Evolutionary conservation across 495 filamentous ascomycete genomes (phyloP).

Genomic region (Trypethelium eluteriae): DNA sequence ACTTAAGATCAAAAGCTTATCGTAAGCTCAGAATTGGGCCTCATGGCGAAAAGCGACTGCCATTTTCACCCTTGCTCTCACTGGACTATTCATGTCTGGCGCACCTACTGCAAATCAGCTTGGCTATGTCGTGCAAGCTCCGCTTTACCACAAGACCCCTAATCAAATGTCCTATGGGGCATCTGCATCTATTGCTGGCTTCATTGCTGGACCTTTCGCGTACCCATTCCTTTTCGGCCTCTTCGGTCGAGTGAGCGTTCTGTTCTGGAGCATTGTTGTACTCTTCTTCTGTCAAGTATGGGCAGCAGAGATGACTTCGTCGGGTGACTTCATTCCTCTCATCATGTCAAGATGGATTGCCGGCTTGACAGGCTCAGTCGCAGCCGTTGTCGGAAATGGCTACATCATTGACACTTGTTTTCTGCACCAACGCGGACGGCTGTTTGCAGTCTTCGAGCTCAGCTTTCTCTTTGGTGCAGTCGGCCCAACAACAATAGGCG

Average conservation of each 20-base stretch:
- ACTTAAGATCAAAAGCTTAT: too few species aligned
- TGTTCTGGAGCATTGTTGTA: constrained; percentile 42
- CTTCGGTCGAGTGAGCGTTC: constrained; percentile 38
- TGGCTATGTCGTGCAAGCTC: constrained; percentile 24
- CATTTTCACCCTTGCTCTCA: neutral
- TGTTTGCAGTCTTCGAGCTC: neutral
- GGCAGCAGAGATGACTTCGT: constrained; percentile 39
- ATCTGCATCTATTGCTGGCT: neutral
- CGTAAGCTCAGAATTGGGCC: neutral
- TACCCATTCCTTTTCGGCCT: neutral
- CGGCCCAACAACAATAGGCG: constrained; percentile 41
- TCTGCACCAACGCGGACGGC: constrained; percentile 36
- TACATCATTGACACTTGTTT: constrained; percentile 43
- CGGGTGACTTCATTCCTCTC: constrained; percentile 39
- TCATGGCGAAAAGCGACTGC: neutral
- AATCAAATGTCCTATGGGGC: constrained; percentile 35
- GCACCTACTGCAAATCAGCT: neutral
- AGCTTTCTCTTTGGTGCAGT: constrained; percentile 14
- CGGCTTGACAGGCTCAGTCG: constrained; percentile 39
- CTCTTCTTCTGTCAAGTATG: constrained; percentile 37
- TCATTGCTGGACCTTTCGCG: neutral
- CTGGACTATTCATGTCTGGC: neutral
- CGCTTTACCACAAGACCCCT: constrained; percentile 31
- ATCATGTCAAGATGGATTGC: constrained; percentile 41
- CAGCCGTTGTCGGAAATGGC: constrained; percentile 37